Conservation (phyloP, 805 yeast species). For the Schwanniomyces pseudopolymorphus region DNA sequence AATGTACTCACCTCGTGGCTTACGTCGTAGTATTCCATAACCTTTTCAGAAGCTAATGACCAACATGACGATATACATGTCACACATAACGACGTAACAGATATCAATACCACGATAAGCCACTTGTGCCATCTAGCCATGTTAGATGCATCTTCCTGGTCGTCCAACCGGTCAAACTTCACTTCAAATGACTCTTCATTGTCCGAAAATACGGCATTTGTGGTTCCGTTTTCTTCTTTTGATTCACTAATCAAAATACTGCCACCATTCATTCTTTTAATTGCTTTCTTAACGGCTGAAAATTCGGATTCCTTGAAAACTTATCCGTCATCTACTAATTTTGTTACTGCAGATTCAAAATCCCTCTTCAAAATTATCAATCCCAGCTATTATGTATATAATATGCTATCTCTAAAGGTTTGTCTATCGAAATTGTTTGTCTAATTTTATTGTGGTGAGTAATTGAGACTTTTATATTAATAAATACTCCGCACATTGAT, state of each 20-base stretch:
- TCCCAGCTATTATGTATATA: too few relatives aligned
- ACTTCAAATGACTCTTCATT: background rate
- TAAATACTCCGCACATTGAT: too few relatives aligned
- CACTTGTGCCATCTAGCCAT: slow-evolving; percentile 24
- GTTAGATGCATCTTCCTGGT: slow-evolving; percentile 22
- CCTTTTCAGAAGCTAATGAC: slow-evolving; percentile 24
- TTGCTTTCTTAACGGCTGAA: slow-evolving; percentile 2
- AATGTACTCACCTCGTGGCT: slow-evolving; percentile 24
- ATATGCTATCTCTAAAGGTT: too few relatives aligned
- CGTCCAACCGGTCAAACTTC: slow-evolving; percentile 11
- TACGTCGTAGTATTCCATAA: slow-evolving; percentile 20
- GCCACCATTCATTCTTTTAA: slow-evolving; percentile 16
- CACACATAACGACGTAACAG: slow-evolving; percentile 16
- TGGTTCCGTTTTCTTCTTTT: background rate
- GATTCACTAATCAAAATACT: background rate
- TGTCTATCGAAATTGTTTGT: too few relatives aligned
- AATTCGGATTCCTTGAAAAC: background rate
- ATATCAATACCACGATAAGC: slow-evolving; percentile 21
- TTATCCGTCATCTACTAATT: too few relatives aligned
- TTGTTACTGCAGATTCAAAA: too few relatives aligned
- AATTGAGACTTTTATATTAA: too few relatives aligned
- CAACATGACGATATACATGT: slow-evolving; percentile 22
- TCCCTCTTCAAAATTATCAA: too few relatives aligned
- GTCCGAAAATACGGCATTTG: background rate
- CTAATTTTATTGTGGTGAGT: too few relatives aligned